These are phyloP conservation scores for Trichomonas tenax DNA, from an alignment of 208 protist genomes.

Conservation along the genomic window DNA sequence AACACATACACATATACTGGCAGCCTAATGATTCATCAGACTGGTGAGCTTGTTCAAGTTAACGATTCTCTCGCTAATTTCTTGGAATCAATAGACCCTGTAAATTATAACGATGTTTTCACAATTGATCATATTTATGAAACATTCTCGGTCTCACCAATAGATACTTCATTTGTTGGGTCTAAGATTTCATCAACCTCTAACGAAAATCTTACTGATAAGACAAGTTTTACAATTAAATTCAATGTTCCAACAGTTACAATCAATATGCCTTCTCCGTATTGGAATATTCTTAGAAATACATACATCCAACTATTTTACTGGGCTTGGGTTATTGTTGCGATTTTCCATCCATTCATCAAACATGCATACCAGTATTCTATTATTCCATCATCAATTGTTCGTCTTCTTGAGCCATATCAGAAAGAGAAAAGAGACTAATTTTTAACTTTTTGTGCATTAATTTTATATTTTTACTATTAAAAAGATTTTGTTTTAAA, in stretches of 20 bases:
- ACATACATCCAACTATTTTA: not conserved
- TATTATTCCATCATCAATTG: not conserved
- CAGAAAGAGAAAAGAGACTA: not conserved
- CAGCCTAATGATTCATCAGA: not conserved
- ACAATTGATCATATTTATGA: not conserved
- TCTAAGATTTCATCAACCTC: not conserved
- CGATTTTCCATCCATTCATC: not conserved
- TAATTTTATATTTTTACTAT: not conserved
- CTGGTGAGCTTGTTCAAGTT: not conserved
- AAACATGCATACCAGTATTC: not conserved
- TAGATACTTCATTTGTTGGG: not conserved
- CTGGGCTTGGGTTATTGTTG: not conserved
- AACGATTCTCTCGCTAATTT: not conserved
- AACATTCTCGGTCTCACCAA: not conserved
- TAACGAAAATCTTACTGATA: not conserved
- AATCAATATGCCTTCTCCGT: not conserved
- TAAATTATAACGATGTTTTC: not conserved
- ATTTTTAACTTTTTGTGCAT: not conserved
- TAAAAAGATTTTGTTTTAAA: no score
- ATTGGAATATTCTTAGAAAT: not conserved
- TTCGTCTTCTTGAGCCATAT: not conserved
- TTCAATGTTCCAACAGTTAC: not conserved
- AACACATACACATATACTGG: not conserved
- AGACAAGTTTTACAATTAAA: not conserved
- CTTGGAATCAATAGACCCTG: not conserved